A percentile compares a stretch with the other conserved stretches of the same genome.
Evolutionary conservation across 2,329 filamentous ascomycete species (phyloP).

Genomic region (Clarireedia hainanense): DNA sequence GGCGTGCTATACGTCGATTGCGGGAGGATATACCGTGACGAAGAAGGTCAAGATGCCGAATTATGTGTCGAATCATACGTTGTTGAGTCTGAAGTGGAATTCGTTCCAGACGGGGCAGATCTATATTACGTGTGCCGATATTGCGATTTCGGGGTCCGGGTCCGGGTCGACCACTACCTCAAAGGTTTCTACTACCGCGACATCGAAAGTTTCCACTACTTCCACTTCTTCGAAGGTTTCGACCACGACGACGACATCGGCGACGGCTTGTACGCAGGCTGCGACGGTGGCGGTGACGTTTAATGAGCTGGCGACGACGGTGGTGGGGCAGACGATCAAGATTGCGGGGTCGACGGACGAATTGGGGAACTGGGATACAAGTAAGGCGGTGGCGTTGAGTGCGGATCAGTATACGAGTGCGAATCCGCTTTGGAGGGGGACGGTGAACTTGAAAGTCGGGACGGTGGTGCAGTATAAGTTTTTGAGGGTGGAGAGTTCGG

Average conservation of each 20-base stretch:
- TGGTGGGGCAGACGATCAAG: constrained; percentile 56
- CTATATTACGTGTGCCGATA: constrained; percentile 46
- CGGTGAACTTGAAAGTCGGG: constrained; percentile 48
- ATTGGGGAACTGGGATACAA: constrained; percentile 56
- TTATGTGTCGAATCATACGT: constrained; percentile 39
- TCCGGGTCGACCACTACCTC: not conserved
- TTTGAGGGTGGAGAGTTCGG: constrained; percentile 48
- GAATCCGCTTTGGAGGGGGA: constrained; percentile 54
- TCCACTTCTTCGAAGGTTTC: constrained; percentile 25
- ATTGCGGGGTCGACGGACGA: constrained; percentile 50
- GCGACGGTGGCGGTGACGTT: constrained; percentile 42
- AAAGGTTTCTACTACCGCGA: constrained; percentile 6
- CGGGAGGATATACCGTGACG: not conserved
- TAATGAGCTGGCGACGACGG: constrained; percentile 47
- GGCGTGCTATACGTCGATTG: not conserved
- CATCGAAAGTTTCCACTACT: constrained; percentile 9
- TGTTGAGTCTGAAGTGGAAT: constrained; percentile 47
- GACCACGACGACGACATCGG: constrained; percentile 31
- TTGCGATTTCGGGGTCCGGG: constrained; percentile 32
- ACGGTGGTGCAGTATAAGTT: constrained; percentile 60
- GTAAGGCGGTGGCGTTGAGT: constrained; percentile 47
- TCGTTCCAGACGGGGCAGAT: constrained; percentile 46
- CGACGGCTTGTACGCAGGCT: constrained; percentile 37
- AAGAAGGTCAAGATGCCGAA: not conserved
- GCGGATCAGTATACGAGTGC: constrained; percentile 50